Percentiles rank a stretch among this genome's conserved stretches.
phyloP scores from a whole-genome alignment of 352 stramenopile genomes.

The Phytophthora sojae region DNA sequence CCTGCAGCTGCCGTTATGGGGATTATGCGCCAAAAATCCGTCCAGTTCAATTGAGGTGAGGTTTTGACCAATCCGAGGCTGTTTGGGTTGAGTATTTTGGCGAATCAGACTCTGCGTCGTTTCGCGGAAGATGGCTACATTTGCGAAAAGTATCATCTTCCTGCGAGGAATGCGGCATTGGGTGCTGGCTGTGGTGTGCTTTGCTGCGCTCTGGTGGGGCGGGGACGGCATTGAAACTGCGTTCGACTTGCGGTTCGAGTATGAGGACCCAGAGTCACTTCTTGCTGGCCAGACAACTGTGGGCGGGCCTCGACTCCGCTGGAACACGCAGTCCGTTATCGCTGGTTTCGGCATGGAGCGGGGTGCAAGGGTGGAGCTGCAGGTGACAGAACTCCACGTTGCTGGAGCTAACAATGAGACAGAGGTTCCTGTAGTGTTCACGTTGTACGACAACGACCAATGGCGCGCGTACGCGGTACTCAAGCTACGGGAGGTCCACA shows the following conservation, averaged over 20 bases:
- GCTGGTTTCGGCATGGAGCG: conserved; percentile 66
- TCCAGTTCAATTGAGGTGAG: too few species aligned
- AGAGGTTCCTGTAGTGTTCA: conserved; percentile 56
- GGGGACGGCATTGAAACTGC: conserved; percentile 10
- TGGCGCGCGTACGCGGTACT: conserved; percentile 70
- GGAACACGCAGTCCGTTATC: conserved; percentile 74
- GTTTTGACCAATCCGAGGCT: too few species aligned
- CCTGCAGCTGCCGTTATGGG: too few species aligned
- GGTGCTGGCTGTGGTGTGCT: background rate
- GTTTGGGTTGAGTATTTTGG: too few species aligned
- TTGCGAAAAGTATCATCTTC: too few species aligned
- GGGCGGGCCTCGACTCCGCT: conserved; percentile 40
- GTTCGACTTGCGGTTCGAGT: conserved; percentile 19
- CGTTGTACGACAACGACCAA: conserved; percentile 69
- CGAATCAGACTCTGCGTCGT: conserved; percentile 5
- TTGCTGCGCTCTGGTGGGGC: conserved; percentile 1
- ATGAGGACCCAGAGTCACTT: conserved; percentile 12
- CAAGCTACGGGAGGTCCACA: conserved; percentile 63
- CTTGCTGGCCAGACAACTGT: conserved; percentile 2
- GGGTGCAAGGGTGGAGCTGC: conserved; percentile 49
- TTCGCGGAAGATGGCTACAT: conserved; percentile 25
- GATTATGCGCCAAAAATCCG: too few species aligned
- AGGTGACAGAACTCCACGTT: conserved; percentile 35
- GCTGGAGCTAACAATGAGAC: background rate
- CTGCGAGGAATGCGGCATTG: too few species aligned